Evolutionary conservation across 2,329 filamentous ascomycete species (phyloP).

Genomic region (Colletotrichum liaoningense): DNA sequence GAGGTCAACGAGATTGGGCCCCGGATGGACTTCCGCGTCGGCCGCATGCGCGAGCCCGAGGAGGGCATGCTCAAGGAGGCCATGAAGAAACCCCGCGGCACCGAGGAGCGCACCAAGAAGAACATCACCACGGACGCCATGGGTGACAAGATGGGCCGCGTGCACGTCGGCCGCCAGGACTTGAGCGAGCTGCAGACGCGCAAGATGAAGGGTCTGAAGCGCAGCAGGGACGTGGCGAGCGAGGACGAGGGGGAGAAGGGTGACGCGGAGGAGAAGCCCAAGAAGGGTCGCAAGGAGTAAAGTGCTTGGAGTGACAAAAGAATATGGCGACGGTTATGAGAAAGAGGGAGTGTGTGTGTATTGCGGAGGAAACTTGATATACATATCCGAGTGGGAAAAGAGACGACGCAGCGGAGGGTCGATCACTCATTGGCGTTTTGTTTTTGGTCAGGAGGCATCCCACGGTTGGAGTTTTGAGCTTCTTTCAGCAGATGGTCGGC

Average conservation of each 20-base stretch:
- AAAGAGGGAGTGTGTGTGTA: background rate
- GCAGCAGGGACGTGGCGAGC: slow-evolving; percentile 72
- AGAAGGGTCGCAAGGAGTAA: slow-evolving; percentile 35
- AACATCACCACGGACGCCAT: slow-evolving; percentile 92
- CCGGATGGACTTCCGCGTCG: slow-evolving; percentile 89
- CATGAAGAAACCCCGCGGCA: slow-evolving; percentile 83
- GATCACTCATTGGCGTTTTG: slow-evolving; percentile 33
- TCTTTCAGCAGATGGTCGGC: slow-evolving; percentile 37
- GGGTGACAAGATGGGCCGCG: slow-evolving; percentile 95
- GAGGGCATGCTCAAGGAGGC: slow-evolving; percentile 87
- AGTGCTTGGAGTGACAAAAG: background rate
- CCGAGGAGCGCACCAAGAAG: slow-evolving; percentile 89
- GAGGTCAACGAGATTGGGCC: slow-evolving; percentile 97
- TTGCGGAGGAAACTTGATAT: background rate
- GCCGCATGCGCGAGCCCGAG: slow-evolving; percentile 83
- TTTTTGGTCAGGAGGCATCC: slow-evolving; percentile 34
- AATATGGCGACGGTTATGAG: background rate
- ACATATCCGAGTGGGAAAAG: slow-evolving; percentile 19
- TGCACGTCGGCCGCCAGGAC: slow-evolving; percentile 93
- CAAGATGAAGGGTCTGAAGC: slow-evolving; percentile 99
- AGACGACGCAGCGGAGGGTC: slow-evolving; percentile 19
- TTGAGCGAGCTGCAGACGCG: slow-evolving; percentile 88
- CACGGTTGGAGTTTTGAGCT: slow-evolving; percentile 36
- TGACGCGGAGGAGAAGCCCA: slow-evolving; percentile 49
- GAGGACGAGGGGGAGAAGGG: slow-evolving; percentile 62